Conservation (phyloP, 805 yeast species). For the Dipodascopsis tothii region DNA sequence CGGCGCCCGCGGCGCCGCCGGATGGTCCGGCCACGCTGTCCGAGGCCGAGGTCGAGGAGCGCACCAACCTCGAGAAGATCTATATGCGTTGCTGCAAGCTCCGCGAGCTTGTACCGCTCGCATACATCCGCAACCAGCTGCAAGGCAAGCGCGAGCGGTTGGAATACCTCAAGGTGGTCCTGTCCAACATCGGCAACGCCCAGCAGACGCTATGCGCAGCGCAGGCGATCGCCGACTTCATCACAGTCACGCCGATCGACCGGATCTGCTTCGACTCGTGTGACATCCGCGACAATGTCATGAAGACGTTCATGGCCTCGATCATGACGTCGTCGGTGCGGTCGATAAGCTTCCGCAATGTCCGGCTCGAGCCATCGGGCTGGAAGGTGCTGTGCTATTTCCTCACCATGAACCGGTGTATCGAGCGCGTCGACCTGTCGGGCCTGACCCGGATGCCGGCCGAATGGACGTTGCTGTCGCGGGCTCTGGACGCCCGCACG, state of each 20-base stretch:
- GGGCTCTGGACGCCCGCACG: conserved; percentile 11
- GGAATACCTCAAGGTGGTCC: conserved; percentile 4
- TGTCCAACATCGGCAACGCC: neutral
- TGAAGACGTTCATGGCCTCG: conserved; percentile 11
- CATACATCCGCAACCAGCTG: conserved; percentile 7
- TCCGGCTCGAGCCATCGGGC: conserved; percentile 4
- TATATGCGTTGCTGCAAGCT: conserved; percentile 21
- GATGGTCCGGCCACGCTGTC: neutral
- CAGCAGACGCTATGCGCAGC: conserved; percentile 1
- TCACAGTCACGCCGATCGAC: conserved; percentile 12
- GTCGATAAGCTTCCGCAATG: conserved; percentile 3
- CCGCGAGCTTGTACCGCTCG: conserved; percentile 16
- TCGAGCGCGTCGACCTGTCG: conserved; percentile 8
- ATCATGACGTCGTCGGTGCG: conserved; percentile 2
- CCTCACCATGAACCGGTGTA: conserved; percentile 10
- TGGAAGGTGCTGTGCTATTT: conserved; percentile 19
- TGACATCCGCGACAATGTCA: conserved; percentile 6
- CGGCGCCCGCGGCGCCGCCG: neutral
- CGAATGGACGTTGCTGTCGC: conserved; percentile 14
- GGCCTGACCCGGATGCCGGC: conserved; percentile 9
- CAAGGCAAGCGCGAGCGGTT: conserved; percentile 7
- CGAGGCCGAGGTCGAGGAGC: neutral
- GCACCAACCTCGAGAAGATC: neutral
- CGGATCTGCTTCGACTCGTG: conserved; percentile 4
- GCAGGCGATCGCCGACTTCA: conserved; percentile 19